Conservation (phyloP, 1,284 basidiomycete species). For the Singerocomus rubriflavus region DNA sequence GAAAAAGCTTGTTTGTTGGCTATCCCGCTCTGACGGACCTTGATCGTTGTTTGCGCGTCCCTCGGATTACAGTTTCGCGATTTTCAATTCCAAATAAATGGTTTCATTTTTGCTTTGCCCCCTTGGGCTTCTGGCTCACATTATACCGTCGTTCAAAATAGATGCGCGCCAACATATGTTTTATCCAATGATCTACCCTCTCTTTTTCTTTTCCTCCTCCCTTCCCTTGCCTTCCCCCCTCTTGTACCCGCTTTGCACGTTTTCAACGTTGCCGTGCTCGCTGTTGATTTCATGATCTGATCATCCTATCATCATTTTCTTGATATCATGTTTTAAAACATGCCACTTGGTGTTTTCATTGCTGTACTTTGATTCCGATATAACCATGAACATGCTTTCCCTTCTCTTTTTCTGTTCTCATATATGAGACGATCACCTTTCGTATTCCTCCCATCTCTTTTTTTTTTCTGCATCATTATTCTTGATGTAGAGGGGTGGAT, state of each 20-base stretch:
- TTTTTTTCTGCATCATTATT: not conserved
- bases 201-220: not conserved
- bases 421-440: not conserved
- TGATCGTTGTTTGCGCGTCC: slow-evolving; percentile 14
- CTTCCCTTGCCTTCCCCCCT: not conserved
- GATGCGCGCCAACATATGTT: slow-evolving; percentile 15
- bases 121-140: slow-evolving; percentile 14
- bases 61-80: slow-evolving; percentile 21
- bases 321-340: slow-evolving; percentile 10
- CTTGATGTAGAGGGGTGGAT: slow-evolving; percentile 14
- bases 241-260: not conserved
- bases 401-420: not conserved
- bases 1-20: not conserved
- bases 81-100: slow-evolving; percentile 12
- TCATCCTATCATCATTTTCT: slow-evolving; percentile 5
- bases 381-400: slow-evolving; percentile 8
- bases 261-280: slow-evolving; percentile 4
- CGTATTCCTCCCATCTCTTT: not conserved
- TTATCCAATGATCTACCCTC: slow-evolving; percentile 2
- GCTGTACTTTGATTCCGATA: slow-evolving; percentile 17
- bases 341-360: slow-evolving; percentile 7
- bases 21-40: slow-evolving; percentile 3
- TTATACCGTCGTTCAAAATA: slow-evolving; percentile 20
- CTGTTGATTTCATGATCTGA: slow-evolving; percentile 11
- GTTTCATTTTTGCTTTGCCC: not conserved